Conservation (phyloP, 495 filamentous ascomycete species). For the Astrothelium macrocarpum region DNA sequence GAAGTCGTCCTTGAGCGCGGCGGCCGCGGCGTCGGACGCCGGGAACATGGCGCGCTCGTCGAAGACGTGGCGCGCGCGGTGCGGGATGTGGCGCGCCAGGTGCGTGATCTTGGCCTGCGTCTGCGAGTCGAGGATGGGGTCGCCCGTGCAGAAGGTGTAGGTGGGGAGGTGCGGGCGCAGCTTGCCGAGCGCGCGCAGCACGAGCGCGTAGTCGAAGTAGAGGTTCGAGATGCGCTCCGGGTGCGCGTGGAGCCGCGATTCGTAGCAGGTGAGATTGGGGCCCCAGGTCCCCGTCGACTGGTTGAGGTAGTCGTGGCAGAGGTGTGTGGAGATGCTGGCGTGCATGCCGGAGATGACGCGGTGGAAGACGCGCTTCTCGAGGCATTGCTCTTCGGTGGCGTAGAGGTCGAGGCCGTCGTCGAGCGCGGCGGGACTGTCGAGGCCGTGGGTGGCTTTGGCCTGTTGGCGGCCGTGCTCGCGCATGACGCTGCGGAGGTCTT, state of each 20-base stretch:
- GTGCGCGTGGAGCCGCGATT: slow-evolving; percentile 65
- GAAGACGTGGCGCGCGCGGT: slow-evolving; percentile 63
- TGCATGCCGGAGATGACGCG: slow-evolving; percentile 95
- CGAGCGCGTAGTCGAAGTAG: slow-evolving; percentile 96
- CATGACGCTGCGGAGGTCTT: slow-evolving; percentile 75
- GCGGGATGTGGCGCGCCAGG: slow-evolving; percentile 56
- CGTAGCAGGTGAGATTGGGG: slow-evolving; percentile 86
- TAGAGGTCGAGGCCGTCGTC: slow-evolving; percentile 2
- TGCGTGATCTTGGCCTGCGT: slow-evolving; percentile 71
- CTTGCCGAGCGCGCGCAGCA: slow-evolving; percentile 83
- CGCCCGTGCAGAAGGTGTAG: slow-evolving; percentile 90
- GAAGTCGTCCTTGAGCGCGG: slow-evolving; percentile 85
- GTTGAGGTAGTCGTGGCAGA: slow-evolving; percentile 95
- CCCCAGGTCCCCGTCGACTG: slow-evolving; percentile 90
- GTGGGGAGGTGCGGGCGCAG: slow-evolving; percentile 69
- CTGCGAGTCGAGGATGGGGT: slow-evolving; percentile 61
- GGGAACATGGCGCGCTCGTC: slow-evolving; percentile 93
- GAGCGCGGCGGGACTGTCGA: slow-evolving; percentile 31
- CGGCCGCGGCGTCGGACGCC: slow-evolving; percentile 50
- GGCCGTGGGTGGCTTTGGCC: slow-evolving; percentile 31
- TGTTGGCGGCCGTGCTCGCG: slow-evolving; percentile 60
- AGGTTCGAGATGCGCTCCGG: slow-evolving; percentile 93
- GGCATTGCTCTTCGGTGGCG: slow-evolving; percentile 77
- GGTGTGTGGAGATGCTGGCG: slow-evolving; percentile 86
- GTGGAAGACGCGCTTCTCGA: slow-evolving; percentile 97